phyloP scores from a whole-genome alignment of 257 asterid species.

The Scutellaria baicalensis region DNA sequence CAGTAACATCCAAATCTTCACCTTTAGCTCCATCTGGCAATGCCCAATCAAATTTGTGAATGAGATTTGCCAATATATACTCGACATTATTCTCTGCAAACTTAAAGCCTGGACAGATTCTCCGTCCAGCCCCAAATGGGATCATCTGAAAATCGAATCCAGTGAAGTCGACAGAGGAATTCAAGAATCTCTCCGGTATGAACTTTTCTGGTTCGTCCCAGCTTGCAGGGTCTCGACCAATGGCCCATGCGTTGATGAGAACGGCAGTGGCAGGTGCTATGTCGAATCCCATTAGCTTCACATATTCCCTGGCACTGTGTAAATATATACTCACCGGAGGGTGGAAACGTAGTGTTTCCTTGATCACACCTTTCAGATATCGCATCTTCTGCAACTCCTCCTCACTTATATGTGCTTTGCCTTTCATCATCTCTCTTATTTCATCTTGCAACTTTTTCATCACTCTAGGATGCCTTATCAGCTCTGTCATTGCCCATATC shows the following conservation, averaged over 20 bases:
- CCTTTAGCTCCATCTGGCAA: constrained; percentile 9
- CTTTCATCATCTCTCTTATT: not conserved
- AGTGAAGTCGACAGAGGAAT: not conserved
- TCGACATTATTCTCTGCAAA: not conserved
- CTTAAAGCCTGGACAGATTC: not conserved
- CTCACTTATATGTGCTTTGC: not conserved
- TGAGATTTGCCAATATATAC: constrained; percentile 8
- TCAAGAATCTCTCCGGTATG: not conserved
- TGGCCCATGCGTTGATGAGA: not conserved
- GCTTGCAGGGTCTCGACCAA: not conserved
- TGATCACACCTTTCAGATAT: not conserved
- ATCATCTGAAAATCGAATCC: not conserved
- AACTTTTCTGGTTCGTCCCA: not conserved
- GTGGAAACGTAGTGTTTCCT: not conserved
- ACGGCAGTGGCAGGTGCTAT: not conserved
- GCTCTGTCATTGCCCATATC: constrained; percentile 16
- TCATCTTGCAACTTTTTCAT: constrained; percentile 9
- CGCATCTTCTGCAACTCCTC: not conserved
- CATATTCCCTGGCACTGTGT: not conserved
- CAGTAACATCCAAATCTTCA: constrained; percentile 16
- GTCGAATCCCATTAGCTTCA: not conserved
- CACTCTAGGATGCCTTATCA: not conserved
- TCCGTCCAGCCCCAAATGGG: not conserved
- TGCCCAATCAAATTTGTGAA: constrained; percentile 22
- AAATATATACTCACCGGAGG: not conserved